These are phyloP conservation scores for Coelastrella sp. DNA, from an alignment of 139 green algal species.

Conservation along the genomic window DNA sequence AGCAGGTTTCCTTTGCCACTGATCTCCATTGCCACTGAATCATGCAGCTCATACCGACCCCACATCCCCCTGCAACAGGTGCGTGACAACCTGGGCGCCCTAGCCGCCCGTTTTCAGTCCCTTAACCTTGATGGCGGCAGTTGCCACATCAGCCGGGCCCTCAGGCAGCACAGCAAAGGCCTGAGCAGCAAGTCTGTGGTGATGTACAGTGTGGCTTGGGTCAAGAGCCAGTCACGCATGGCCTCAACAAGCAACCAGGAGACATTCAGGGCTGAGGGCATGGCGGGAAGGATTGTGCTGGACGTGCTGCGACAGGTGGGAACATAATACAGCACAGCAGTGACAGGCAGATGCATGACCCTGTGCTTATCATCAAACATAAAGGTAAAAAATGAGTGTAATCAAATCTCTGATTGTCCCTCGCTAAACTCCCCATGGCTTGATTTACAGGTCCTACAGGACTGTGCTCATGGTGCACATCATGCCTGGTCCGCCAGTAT, in stretches of 20 bases:
- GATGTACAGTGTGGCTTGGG: conserved; percentile 66
- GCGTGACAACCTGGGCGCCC: conserved; percentile 73
- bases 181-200: conserved; percentile 59
- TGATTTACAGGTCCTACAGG: too few species aligned
- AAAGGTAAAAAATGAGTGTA: neutral
- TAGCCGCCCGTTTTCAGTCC: conserved; percentile 65
- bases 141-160: conserved; percentile 13
- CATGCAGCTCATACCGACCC: too few species aligned
- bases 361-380: neutral
- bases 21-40: too few species aligned
- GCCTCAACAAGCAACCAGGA: conserved; percentile 82
- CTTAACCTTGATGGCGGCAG: conserved; percentile 58
- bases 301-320: conserved; percentile 63
- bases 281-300: conserved; percentile 56
- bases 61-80: conserved; percentile 55
- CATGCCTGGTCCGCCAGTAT: too few species aligned
- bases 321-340: neutral
- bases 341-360: neutral
- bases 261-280: conserved; percentile 55
- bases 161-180: neutral
- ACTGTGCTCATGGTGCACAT: too few species aligned
- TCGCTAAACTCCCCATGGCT: too few species aligned
- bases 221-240: conserved; percentile 77
- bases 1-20: too few species aligned
- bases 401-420: neutral